These are phyloP conservation scores for Hordeum marinum DNA, from an alignment of 176 grass and related monocot species.

Conservation along the genomic window DNA sequence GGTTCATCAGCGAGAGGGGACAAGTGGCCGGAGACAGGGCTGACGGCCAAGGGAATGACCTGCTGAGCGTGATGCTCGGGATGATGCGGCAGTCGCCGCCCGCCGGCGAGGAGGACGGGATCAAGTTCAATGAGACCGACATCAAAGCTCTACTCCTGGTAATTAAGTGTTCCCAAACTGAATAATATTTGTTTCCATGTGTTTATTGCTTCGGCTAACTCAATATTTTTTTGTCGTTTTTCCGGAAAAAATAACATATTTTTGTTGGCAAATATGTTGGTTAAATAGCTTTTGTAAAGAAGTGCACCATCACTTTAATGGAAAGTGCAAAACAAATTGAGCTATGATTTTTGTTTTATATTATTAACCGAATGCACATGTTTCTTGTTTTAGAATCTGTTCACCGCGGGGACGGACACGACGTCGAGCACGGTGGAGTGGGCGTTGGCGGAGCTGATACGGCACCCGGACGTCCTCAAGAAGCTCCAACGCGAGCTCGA, in stretches of 20 bases:
- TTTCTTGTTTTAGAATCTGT: neutral
- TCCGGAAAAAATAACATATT: too few species aligned
- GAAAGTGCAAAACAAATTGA: too few species aligned
- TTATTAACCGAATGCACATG: neutral
- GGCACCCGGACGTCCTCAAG: neutral
- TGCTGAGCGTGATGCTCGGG: constrained; percentile 37
- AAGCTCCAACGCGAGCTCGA: neutral
- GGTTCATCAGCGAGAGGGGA: constrained; percentile 46
- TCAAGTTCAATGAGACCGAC: constrained; percentile 39
- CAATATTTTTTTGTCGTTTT: too few species aligned
- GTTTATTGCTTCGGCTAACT: too few species aligned
- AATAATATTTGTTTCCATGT: too few species aligned
- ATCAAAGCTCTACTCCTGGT: constrained; percentile 68
- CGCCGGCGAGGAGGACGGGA: neutral
- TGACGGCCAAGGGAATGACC: constrained; percentile 20
- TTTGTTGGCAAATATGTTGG: too few species aligned
- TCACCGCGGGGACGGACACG: neutral
- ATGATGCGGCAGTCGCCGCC: neutral
- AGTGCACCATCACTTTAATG: too few species aligned
- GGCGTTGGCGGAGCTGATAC: neutral
- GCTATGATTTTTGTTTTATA: neutral
- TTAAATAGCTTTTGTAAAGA: too few species aligned
- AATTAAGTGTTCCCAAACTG: too few species aligned
- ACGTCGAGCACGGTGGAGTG: constrained; percentile 5
- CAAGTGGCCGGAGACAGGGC: neutral